phyloP scores from a whole-genome alignment of 176 grass and related monocot species.

The Ampelocalamus luodianensis region DNA sequence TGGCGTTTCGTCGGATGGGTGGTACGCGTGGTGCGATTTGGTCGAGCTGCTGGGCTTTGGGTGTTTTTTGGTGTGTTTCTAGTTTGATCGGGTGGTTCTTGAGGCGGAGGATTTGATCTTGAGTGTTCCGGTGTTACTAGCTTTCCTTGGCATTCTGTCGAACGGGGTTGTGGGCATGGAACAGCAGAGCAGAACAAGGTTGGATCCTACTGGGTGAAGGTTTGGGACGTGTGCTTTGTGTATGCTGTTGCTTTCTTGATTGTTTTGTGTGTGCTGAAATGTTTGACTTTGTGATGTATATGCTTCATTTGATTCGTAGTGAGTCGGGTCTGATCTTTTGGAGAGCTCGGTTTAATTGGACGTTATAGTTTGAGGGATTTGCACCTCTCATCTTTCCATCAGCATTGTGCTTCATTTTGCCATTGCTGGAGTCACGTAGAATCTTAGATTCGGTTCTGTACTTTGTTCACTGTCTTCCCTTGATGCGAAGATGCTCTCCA shows the following conservation, averaged over 20 bases:
- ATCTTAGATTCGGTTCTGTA: constrained; percentile 37
- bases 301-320: not conserved
- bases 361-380: constrained; percentile 8
- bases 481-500: constrained; percentile 53
- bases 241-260: not conserved
- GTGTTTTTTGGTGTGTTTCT: not conserved
- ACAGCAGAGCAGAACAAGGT: not conserved
- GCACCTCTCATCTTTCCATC: not conserved
- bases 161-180: constrained; percentile 18
- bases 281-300: constrained; percentile 31
- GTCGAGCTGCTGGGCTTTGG: not conserved
- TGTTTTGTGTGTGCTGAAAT: not conserved
- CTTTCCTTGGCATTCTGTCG: constrained; percentile 41
- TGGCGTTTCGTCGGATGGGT: constrained; percentile 40
- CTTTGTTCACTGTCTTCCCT: constrained; percentile 31
- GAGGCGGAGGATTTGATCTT: constrained; percentile 12
- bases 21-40: not conserved
- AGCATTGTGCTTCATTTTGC: constrained; percentile 3
- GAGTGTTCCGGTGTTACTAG: not conserved
- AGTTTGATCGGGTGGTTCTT: constrained; percentile 20
- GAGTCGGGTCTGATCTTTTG: not conserved
- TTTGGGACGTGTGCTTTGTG: not conserved
- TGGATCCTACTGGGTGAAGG: constrained; percentile 33
- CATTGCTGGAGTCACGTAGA: not conserved
- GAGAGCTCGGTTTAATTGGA: not conserved